Conservation (phyloP, 2,329 filamentous ascomycete species). For the Alternaria novae-zelandiae region DNA sequence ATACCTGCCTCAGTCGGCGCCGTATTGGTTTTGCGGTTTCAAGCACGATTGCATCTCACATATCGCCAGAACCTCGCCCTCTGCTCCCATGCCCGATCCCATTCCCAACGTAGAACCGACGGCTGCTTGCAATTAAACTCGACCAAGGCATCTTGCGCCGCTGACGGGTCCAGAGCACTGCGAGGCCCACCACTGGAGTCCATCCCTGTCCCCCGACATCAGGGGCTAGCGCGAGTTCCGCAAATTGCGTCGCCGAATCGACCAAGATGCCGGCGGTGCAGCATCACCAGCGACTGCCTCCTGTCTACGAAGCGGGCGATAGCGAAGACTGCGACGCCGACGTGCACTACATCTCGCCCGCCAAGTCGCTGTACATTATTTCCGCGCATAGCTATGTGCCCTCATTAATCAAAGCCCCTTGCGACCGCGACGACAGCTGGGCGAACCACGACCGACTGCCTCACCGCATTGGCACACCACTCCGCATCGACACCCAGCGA, state of each 20-base stretch:
- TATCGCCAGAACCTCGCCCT: neutral
- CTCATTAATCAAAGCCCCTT: conserved; percentile 37
- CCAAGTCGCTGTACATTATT: conserved; percentile 40
- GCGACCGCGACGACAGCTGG: conserved; percentile 36
- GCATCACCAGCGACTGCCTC: conserved; percentile 26
- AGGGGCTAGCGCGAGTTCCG: conserved; percentile 23
- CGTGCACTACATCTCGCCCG: conserved; percentile 29
- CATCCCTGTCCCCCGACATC: conserved; percentile 15
- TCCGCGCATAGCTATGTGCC: conserved; percentile 46
- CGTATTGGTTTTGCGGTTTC: neutral
- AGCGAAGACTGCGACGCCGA: conserved; percentile 13
- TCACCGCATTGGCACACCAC: conserved; percentile 33
- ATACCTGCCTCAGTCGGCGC: conserved; percentile 14
- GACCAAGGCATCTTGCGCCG: conserved; percentile 1
- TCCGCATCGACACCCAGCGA: conserved; percentile 18
- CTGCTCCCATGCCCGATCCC: neutral
- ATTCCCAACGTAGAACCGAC: neutral
- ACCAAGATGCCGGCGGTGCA: conserved; percentile 37
- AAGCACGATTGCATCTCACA: neutral
- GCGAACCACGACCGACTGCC: conserved; percentile 20
- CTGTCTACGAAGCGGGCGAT: conserved; percentile 15
- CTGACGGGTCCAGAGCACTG: conserved; percentile 20
- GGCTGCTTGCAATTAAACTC: conserved; percentile 1
- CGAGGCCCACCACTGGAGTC: conserved; percentile 21
- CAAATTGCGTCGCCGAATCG: conserved; percentile 35